Evolutionary conservation across 1,139 yeast genomes (phyloP), one percentile per base, ranked within the genome.

Genomic region (Hemisphaericaspora xylanilytica): DNA sequence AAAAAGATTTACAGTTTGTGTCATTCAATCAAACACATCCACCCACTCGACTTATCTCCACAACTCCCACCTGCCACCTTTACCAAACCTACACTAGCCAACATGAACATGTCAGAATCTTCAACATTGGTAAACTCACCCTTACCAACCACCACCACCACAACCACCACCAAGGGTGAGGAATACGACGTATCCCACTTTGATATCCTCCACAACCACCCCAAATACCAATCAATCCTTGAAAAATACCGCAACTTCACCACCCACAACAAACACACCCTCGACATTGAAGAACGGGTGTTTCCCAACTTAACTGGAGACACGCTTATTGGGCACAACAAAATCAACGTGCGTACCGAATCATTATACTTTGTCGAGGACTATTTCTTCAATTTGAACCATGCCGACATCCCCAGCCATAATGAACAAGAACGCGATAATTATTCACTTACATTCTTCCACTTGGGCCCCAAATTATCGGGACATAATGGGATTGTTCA

Each of bases 401-500:
- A 47, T 28, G 39, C 35, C 1, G 47, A 42, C 8, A 43, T 41
- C 17, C 49, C 51, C n/a, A 6, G 8, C 4, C 53, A 48, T 14
- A 38, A 16, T 4, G 27, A 48, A n/a, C 28, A 33, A n/a, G 49
- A 41, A 2, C 46, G 37, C 11, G 49, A 50, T 18, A 59, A 60
- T 37, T 53, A 42, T 38, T 53, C 61, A 2, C 36, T 58, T 14
- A 73, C 78, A 0, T 67, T 75, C 36, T 67, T 73, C 51, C 70
- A 65, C 37, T 53, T 77, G 28, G 82, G 81, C 2, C 52, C 62
- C 8, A 56, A 59, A 41, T 56, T 76, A 16, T 65, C 77, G 0
- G 80, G 80, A 1, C 81, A 77, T 51, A 58, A 63, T 10, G 71
- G 71, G 4, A 72, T 76, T 5, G 67, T 76, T n/a, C 81, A 76